Conservation (phyloP, 208 protist genomes). For the Acanthamoeba lenticulata region DNA sequence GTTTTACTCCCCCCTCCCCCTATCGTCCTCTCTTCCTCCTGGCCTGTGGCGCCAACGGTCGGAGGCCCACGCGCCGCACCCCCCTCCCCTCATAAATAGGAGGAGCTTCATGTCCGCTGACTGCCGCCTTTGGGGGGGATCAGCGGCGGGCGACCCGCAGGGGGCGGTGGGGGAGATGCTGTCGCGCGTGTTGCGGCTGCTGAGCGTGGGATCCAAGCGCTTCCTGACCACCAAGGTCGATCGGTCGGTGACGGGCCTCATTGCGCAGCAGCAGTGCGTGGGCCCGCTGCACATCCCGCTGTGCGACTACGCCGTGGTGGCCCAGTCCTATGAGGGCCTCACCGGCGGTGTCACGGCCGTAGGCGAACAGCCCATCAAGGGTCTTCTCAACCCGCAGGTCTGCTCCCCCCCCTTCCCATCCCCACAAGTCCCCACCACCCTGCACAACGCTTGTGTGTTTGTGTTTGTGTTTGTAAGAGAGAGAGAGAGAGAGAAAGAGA, state of each 20-base stretch:
- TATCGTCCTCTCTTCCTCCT: too few relatives aligned
- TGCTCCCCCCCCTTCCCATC: not conserved
- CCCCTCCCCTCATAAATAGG: too few relatives aligned
- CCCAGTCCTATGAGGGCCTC: conserved; percentile 71
- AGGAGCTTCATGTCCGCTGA: too few relatives aligned
- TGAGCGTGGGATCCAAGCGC: conserved; percentile 87
- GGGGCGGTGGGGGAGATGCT: not conserved
- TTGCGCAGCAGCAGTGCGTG: conserved; percentile 89
- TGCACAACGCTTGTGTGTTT: too few relatives aligned
- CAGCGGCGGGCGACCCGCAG: not conserved
- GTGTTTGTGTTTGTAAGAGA: not conserved
- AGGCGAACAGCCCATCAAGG: conserved; percentile 89
- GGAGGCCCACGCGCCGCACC: too few relatives aligned
- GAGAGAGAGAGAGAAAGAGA: too few relatives aligned
- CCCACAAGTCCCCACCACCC: too few relatives aligned
- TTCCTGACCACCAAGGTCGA: conserved; percentile 90
- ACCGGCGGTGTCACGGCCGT: conserved; percentile 68
- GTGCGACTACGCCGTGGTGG: conserved; percentile 83
- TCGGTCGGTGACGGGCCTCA: conserved; percentile 86
- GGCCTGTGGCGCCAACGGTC: too few relatives aligned
- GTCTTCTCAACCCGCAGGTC: conserved; percentile 28
- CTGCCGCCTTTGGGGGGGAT: too few relatives aligned
- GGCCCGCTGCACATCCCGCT: conserved; percentile 87
- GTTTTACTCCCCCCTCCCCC: too few relatives aligned
- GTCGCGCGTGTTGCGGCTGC: conserved; percentile 75